A percentile compares a stretch with the other conserved stretches of the same genome.
These are phyloP conservation scores for Termitomyces sp. DNA, from an alignment of 768 basidiomycete genomes.

Conservation along the genomic window DNA sequence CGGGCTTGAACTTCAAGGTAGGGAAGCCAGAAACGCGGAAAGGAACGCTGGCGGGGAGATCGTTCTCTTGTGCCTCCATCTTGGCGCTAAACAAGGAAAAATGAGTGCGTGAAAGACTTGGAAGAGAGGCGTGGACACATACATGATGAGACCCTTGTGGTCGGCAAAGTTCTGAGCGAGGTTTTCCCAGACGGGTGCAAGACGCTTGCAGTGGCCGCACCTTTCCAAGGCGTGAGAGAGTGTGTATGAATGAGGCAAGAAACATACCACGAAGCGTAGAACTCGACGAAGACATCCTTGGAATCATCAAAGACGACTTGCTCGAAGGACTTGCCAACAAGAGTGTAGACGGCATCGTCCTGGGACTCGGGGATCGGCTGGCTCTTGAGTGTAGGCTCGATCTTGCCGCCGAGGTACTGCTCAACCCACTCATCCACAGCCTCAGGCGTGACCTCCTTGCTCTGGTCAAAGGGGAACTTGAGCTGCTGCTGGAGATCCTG, in stretches of 20 bases:
- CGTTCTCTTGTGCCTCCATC: slow-evolving; percentile 96
- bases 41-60: slow-evolving; percentile 81
- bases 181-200: slow-evolving; percentile 91
- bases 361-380: slow-evolving; percentile 82
- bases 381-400: slow-evolving; percentile 86
- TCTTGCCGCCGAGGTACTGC: slow-evolving; percentile 65
- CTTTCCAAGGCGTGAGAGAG: slow-evolving; percentile 29
- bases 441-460: slow-evolving; percentile 53
- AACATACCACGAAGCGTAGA: slow-evolving; percentile 92
- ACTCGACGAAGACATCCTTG: slow-evolving; percentile 96
- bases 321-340: slow-evolving; percentile 91
- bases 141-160: slow-evolving; percentile 82
- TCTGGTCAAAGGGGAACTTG: slow-evolving; percentile 86
- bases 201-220: slow-evolving; percentile 96
- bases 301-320: slow-evolving; percentile 78
- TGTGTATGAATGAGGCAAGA: slow-evolving; percentile 8
- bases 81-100: slow-evolving; percentile 66
- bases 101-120: slow-evolving; percentile 10
- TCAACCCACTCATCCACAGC: slow-evolving; percentile 57
- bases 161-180: slow-evolving; percentile 81
- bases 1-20: slow-evolving; percentile 94
- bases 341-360: slow-evolving; percentile 73
- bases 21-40: slow-evolving; percentile 92
- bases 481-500: slow-evolving; percentile 82
- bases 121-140: slow-evolving; percentile 27